A percentile compares a stretch with the other conserved stretches of the same genome.
Evolutionary conservation across 2,329 filamentous ascomycete species (phyloP).

Genomic region (Exophiala xenobiotica): DNA sequence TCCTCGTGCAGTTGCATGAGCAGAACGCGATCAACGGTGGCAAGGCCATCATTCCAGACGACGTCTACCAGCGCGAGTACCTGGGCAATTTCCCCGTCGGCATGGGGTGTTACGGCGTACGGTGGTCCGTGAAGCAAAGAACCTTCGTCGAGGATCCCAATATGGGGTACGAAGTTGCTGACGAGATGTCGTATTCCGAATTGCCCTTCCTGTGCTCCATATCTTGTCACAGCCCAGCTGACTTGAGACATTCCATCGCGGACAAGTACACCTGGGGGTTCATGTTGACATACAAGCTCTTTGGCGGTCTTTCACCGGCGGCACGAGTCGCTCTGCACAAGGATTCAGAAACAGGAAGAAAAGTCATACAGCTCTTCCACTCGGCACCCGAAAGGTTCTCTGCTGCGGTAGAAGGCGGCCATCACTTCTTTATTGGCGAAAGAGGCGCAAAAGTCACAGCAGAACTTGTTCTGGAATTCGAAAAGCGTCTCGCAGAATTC

Average conservation of each 20-base stretch:
- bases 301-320: background rate
- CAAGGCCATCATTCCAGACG: constrained; percentile 8
- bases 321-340: background rate
- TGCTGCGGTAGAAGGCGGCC: constrained; percentile 1
- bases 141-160: background rate
- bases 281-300: constrained; percentile 3
- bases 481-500: background rate
- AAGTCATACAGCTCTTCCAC: constrained; percentile 1
- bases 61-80: constrained; percentile 2
- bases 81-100: constrained; percentile 2
- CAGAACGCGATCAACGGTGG: background rate
- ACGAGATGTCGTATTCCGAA: background rate
- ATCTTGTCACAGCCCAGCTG: constrained; percentile 1
- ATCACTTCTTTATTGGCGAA: constrained; percentile 7
- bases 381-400: constrained; percentile 3
- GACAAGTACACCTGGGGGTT: constrained; percentile 7
- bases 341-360: constrained; percentile 1
- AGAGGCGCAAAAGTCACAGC: constrained; percentile 5
- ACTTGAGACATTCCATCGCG: constrained; percentile 4
- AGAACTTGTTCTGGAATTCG: background rate
- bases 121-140: background rate
- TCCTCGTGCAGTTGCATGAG: constrained; percentile 1
- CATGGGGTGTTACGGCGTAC: background rate
- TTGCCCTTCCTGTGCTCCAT: constrained; percentile 4
- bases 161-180: constrained; percentile 8